Evolutionary conservation across 1,284 basidiomycete species (phyloP).

Genomic region (Malassezia vespertilionis): DNA sequence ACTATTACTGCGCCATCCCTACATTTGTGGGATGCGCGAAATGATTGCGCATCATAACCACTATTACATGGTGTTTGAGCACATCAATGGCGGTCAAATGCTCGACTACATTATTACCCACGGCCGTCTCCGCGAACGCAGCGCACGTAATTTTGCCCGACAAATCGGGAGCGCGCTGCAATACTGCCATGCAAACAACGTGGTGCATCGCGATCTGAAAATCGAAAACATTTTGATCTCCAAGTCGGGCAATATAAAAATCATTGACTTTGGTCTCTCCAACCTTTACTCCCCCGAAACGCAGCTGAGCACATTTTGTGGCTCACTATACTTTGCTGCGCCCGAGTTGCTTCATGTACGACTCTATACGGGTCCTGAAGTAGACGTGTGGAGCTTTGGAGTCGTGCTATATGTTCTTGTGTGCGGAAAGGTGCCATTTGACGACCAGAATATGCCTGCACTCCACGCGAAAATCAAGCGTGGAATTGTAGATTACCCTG

Average conservation of each 20-base stretch:
- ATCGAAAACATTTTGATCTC: conserved; percentile 99
- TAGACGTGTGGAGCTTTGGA: conserved; percentile 97
- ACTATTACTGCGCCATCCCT: conserved; percentile 90
- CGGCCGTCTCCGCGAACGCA: conserved; percentile 84
- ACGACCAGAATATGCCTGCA: conserved; percentile 98
- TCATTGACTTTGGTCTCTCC: conserved; percentile 96
- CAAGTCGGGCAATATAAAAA: conserved; percentile 97
- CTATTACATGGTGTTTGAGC: conserved; percentile 99
- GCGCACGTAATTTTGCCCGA: conserved; percentile 88
- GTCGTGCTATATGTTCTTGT: conserved; percentile 95
- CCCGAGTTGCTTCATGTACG: conserved; percentile 93
- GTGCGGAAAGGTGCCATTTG: conserved; percentile 96
- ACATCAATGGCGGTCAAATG: conserved; percentile 98
- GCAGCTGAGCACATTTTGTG: conserved; percentile 89
- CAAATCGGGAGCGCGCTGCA: conserved; percentile 92
- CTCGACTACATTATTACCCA: conserved; percentile 99
- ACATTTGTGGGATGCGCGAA: conserved; percentile 97
- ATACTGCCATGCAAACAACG: conserved; percentile 93
- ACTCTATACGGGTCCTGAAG: conserved; percentile 91
- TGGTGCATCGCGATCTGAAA: conserved; percentile 95
- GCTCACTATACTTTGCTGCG: conserved; percentile 93
- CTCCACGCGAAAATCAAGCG: conserved; percentile 98
- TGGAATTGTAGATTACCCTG: conserved; percentile 89
- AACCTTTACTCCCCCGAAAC: conserved; percentile 80
- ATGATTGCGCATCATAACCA: conserved; percentile 59